Base-by-base conservation (phyloP, 2,329 filamentous ascomycete genomes). In the Dactylellina parvicollis region DNA sequence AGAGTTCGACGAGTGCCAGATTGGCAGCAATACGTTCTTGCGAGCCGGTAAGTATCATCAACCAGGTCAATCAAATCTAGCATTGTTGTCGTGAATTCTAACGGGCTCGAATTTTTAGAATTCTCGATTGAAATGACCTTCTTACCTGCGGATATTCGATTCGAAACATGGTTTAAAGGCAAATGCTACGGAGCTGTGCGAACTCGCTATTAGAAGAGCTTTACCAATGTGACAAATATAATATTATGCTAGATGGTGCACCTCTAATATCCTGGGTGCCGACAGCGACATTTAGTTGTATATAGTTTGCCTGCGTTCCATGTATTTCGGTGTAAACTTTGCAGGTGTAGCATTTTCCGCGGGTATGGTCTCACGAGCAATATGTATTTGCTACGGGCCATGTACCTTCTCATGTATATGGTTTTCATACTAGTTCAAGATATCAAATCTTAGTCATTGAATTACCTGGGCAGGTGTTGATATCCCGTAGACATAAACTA, bases 101-200 rank as follows among this genome's bases (percentile, higher is more conserved):
- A 66, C 40, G 16, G n/a, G 49, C 14, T 55, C 22, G 14, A 26
- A 12, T 10, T 18, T 34, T 2, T 52, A 72, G 70, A 74, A 67
- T 74, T 74, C 32, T 66, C 61, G 5, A 74, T 74, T n/a, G 70
- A 74, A 42, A 74, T 74, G 70, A 74, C 70, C 3, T 74, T 74
- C 49, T 36, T 66, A 12, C 60, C 61, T 28, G 70, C 70, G 9
- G 70, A 74, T 28, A 74, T 74, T 38, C 57, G 62, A 14, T 74
- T 74, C 28, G 70, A 74, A 36, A 74, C 70, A 14, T 74, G 70
- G 70, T 74, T 74, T 28, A 74, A 74, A 26, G 70, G 70, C 8
- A 74, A 74, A 67, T 74, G 70, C 49, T 74, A 74, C 20, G 70
- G 70, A 40, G 70, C 70, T 22, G 70, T 74, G 7, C 66, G 60